Conservation (phyloP, 2,329 filamentous ascomycete species). For the Cladosporium cucumerinum region DNA sequence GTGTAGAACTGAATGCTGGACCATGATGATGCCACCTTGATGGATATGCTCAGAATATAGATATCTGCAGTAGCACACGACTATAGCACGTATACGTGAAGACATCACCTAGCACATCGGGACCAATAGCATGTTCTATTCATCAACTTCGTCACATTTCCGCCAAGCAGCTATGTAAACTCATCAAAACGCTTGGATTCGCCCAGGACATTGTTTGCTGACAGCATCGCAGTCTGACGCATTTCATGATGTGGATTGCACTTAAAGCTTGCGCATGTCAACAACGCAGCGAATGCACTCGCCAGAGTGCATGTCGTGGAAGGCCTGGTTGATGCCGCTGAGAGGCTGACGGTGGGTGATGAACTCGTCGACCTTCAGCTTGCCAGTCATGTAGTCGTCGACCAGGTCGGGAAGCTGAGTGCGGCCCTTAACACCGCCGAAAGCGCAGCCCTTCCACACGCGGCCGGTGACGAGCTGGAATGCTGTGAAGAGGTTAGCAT, state of each 20-base stretch:
- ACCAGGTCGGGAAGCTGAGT: constrained; percentile 86
- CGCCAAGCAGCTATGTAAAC: not conserved
- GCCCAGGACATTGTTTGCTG: not conserved
- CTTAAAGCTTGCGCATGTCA: constrained; percentile 48
- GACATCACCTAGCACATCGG: not conserved
- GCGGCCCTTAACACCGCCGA: constrained; percentile 96
- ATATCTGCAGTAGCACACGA: not conserved
- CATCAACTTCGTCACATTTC: constrained; percentile 6
- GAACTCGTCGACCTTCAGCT: constrained; percentile 98
- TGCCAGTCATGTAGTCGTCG: constrained; percentile 80
- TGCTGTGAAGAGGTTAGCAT: constrained; percentile 51
- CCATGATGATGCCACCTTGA: constrained; percentile 7
- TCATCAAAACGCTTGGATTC: not conserved
- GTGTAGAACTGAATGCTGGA: not conserved
- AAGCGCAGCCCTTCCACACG: constrained; percentile 96
- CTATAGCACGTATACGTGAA: not conserved
- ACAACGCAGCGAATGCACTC: constrained; percentile 97
- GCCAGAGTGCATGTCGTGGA: constrained; percentile 89
- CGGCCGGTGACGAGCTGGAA: constrained; percentile 98
- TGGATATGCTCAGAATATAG: not conserved
- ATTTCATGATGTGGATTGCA: not conserved
- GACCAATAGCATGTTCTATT: not conserved
- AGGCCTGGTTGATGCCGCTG: constrained; percentile 81
- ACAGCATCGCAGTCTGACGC: not conserved
- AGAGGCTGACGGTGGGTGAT: constrained; percentile 92